Base-by-base conservation (phyloP, 805 yeast genomes). In the Barnettozyma salicaria region DNA sequence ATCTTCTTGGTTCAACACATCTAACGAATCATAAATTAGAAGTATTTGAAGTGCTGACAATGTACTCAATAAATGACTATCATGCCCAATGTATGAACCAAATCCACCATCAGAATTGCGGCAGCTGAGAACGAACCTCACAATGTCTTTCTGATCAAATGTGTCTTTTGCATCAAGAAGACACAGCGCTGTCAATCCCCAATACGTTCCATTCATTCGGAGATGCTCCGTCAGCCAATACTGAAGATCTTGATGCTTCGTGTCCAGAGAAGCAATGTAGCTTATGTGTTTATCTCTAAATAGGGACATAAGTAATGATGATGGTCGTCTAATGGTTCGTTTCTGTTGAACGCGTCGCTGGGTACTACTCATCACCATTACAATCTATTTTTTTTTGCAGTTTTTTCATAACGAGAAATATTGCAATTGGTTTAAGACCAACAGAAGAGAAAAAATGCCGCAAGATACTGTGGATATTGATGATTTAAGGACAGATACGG, bases 141-240 rank as follows among this genome's bases (percentile, higher is more conserved):
- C 59, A 11, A 90, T 75, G 6, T 80, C 84, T 1, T 67, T 61
- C 36, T 68, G 65, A n/a, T 78, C 67, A 39, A 90, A 72, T 1
- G 77, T 72, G 11, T 72, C 72, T 23, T 68, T 60, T 3, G 78
- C 64, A 20, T 71, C 67, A 59, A 90, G 55, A 2, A 81, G 59
- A 34, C 73, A 72, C 22, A 89, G 59, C 0, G 96, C 87, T 13
- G 83, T 80, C 3, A 86, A 64, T 0, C 97, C 97, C 99, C 99
- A 92, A 57, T 92, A 92, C 1, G 92, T 69, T 2, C 97, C 98
- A 51, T 85, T 87, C 68, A 92, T 60, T 22, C 97, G 70, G 34
- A 92, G 65, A 57, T 92, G 97, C 52, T 92, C 97, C 9, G 86
- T 75, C 35, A 89, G 60, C 92, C 95, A 87, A 60, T 87, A 89